Evolutionary conservation across 768 basidiomycete species (phyloP).

Genomic region (Tylopilus sp.): DNA sequence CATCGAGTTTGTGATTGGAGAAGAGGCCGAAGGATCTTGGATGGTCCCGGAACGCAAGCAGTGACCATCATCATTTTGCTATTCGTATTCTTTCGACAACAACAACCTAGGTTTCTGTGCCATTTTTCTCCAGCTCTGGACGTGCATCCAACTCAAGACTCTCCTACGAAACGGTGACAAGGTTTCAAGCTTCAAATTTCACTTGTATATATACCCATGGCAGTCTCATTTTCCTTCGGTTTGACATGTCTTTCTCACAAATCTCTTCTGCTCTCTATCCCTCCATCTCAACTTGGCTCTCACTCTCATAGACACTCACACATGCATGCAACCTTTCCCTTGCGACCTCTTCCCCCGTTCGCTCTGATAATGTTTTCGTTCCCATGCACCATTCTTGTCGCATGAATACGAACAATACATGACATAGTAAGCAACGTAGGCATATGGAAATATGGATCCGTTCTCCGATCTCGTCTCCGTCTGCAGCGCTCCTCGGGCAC

Average conservation of each 20-base stretch:
- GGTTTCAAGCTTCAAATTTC: constrained; percentile 2
- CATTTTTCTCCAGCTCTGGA: constrained; percentile 10
- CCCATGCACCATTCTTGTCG: neutral
- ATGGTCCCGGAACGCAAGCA: constrained; percentile 32
- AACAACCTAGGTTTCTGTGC: constrained; percentile 5
- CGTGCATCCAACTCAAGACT: constrained; percentile 11
- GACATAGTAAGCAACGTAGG: neutral
- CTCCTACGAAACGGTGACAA: constrained; percentile 2
- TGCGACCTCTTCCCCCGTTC: neutral
- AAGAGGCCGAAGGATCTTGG: constrained; percentile 40
- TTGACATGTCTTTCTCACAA: neutral
- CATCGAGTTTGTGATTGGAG: constrained; percentile 67
- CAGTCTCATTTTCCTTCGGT: neutral
- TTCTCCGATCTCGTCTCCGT: neutral
- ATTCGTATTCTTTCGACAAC: neutral
- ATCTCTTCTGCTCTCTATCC: constrained; percentile 7
- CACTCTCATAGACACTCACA: constrained; percentile 1
- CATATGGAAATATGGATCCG: neutral
- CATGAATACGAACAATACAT: constrained; percentile 2
- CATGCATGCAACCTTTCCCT: constrained; percentile 15
- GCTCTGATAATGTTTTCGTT: neutral
- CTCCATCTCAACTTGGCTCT: constrained; percentile 7
- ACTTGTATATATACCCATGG: constrained; percentile 22
- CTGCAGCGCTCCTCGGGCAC: neutral
- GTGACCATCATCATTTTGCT: neutral